Evolutionary conservation across 2,329 filamentous ascomycete species (phyloP).

Genomic region (Xylariales sp.): DNA sequence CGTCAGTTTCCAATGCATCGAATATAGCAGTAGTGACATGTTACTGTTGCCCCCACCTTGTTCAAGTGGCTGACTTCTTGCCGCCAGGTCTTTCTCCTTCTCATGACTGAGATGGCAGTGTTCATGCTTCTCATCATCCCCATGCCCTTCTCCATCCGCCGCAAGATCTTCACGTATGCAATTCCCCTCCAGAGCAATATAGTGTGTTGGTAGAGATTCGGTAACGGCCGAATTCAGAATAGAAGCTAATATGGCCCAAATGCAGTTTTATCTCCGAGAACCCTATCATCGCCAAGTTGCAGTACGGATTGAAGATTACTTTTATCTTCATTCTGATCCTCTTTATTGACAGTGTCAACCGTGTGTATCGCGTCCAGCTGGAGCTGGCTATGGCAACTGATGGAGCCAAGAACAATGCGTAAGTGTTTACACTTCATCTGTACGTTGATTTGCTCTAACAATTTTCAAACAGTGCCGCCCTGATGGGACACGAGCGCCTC

Average conservation of each 20-base stretch:
- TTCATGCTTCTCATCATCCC: conserved; percentile 80
- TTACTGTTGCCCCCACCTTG: neutral
- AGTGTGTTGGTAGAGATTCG: too few relatives aligned
- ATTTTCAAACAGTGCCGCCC: conserved; percentile 38
- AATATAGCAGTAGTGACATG: neutral
- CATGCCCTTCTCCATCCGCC: conserved; percentile 79
- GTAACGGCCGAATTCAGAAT: neutral
- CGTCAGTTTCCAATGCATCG: conserved; percentile 26
- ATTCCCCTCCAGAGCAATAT: too few relatives aligned
- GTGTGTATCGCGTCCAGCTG: conserved; percentile 93
- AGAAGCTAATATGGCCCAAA: neutral
- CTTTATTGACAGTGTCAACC: conserved; percentile 92
- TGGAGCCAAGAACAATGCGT: conserved; percentile 42
- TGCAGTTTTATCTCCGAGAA: conserved; percentile 88
- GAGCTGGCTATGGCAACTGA: conserved; percentile 75
- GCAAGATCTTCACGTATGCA: conserved; percentile 72
- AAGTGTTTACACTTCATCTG: conserved; percentile 33
- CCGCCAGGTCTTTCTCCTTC: conserved; percentile 71
- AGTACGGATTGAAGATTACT: conserved; percentile 98
- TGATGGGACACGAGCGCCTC: conserved; percentile 90
- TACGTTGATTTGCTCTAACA: too few relatives aligned
- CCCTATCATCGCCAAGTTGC: conserved; percentile 78
- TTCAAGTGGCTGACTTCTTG: conserved; percentile 18
- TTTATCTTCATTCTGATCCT: conserved; percentile 99
- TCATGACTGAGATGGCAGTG: conserved; percentile 78